phyloP scores from a whole-genome alignment of 352 stramenopile species.

The Blastocystis sp. region DNA sequence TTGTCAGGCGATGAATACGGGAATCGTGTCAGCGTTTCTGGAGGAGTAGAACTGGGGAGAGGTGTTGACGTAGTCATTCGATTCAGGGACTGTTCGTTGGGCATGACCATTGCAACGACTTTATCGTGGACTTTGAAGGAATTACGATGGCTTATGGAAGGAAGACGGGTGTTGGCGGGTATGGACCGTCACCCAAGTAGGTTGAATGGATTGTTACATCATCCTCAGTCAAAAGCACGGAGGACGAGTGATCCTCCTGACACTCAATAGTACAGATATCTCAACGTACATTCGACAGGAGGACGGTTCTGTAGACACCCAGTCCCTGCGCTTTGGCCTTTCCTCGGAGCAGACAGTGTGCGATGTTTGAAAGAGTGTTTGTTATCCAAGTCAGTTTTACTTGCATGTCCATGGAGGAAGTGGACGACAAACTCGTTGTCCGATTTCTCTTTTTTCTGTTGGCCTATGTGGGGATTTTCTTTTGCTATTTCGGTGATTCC shows the following conservation, averaged over 20 bases:
- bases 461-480: background rate
- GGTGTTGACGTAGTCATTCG: background rate
- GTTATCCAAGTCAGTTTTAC: background rate
- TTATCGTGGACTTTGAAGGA: conserved; percentile 45
- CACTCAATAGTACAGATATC: too few relatives aligned
- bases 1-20: conserved; percentile 48
- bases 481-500: background rate
- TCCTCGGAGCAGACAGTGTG: too few relatives aligned
- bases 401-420: background rate
- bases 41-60: background rate
- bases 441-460: background rate
- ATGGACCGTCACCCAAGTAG: conserved; percentile 35
- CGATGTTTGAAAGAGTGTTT: background rate
- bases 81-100: background rate
- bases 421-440: background rate
- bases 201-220: too few relatives aligned
- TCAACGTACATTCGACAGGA: background rate
- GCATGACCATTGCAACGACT: conserved; percentile 55
- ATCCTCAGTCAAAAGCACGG: too few relatives aligned
- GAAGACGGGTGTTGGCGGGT: conserved; percentile 48
- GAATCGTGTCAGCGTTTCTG: conserved; percentile 18
- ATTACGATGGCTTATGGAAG: conserved; percentile 35
- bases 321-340: too few relatives aligned
- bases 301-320: background rate
- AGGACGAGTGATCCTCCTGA: too few relatives aligned